phyloP scores from a whole-genome alignment of 2,329 filamentous ascomycete genomes.

The Rhynchosporium agropyri region DNA sequence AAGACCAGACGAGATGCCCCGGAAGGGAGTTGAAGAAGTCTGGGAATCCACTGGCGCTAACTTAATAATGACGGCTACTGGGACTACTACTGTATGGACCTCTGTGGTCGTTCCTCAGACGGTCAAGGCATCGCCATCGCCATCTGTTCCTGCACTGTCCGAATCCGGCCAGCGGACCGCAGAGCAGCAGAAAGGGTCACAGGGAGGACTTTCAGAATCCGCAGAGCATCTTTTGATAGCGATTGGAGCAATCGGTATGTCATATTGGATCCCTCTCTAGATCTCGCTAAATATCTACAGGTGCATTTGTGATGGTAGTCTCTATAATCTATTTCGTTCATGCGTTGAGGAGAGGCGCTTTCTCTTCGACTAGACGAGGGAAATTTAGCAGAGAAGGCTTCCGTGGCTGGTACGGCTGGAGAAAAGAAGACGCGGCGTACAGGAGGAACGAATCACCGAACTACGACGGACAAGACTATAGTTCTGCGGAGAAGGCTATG shows the following conservation, averaged over 20 bases:
- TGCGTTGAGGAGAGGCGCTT: slow-evolving; percentile 29
- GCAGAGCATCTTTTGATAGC: slow-evolving; percentile 39
- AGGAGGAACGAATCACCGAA: slow-evolving; percentile 30
- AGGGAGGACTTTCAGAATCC: slow-evolving; percentile 29
- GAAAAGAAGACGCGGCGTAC: slow-evolving; percentile 26
- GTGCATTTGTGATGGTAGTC: slow-evolving; percentile 38
- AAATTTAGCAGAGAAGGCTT: slow-evolving; percentile 33
- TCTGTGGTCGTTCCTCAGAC: slow-evolving; percentile 20
- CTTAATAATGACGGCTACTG: slow-evolving; percentile 15
- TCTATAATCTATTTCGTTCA: slow-evolving; percentile 36
- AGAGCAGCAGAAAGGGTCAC: slow-evolving; percentile 9
- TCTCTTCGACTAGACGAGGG: slow-evolving; percentile 26
- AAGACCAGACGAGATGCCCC: slow-evolving; percentile 11
- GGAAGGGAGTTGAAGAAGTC: slow-evolving; percentile 29
- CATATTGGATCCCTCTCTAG: background rate
- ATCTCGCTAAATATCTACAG: slow-evolving; percentile 27
- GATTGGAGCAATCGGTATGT: slow-evolving; percentile 38
- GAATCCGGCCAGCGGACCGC: slow-evolving; percentile 10
- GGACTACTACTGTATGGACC: slow-evolving; percentile 14
- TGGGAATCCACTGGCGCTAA: slow-evolving; percentile 14
- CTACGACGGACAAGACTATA: slow-evolving; percentile 27
- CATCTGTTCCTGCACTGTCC: slow-evolving; percentile 13
- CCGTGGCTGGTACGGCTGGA: slow-evolving; percentile 38
- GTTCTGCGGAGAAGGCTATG: slow-evolving; percentile 28
- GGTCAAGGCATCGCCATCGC: slow-evolving; percentile 6